phyloP scores from a whole-genome alignment of 176 grass and related monocot species.

The Carex cristatella region DNA sequence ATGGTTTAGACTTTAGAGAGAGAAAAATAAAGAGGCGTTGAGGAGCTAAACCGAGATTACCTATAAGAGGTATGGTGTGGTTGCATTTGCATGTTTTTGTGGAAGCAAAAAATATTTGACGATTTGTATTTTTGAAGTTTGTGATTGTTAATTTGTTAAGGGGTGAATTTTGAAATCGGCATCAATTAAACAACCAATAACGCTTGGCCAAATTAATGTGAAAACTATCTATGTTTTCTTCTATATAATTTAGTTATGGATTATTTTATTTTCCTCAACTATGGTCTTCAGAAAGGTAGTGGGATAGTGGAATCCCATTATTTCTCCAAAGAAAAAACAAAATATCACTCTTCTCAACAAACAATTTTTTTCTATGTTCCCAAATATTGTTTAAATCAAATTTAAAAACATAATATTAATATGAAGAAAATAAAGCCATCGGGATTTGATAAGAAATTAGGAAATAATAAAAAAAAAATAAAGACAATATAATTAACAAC shows the following conservation, averaged over 20 bases:
- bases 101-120: not conserved
- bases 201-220: not conserved
- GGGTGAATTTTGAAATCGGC: not conserved
- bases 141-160: not conserved
- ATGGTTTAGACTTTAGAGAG: conserved; percentile 14
- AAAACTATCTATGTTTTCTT: not conserved
- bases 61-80: conserved; percentile 20
- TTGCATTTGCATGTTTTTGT: conserved; percentile 23
- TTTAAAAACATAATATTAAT: not conserved
- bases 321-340: not conserved
- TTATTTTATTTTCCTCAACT: not conserved
- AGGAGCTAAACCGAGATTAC: conserved; percentile 22
- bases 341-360: not conserved
- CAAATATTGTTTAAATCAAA: not conserved
- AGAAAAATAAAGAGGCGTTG: conserved; percentile 4
- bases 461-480: not conserved
- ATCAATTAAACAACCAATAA: not conserved
- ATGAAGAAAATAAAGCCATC: not conserved
- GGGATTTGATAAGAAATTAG: not conserved
- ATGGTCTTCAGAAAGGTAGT: not conserved
- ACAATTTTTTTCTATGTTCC: not conserved
- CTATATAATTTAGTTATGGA: not conserved
- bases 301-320: conserved; percentile 16
- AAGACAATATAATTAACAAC: not conserved
- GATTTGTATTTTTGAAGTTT: not conserved